Conservation (phyloP, 768 basidiomycete genomes). For the Leccinum pellstonianum region DNA sequence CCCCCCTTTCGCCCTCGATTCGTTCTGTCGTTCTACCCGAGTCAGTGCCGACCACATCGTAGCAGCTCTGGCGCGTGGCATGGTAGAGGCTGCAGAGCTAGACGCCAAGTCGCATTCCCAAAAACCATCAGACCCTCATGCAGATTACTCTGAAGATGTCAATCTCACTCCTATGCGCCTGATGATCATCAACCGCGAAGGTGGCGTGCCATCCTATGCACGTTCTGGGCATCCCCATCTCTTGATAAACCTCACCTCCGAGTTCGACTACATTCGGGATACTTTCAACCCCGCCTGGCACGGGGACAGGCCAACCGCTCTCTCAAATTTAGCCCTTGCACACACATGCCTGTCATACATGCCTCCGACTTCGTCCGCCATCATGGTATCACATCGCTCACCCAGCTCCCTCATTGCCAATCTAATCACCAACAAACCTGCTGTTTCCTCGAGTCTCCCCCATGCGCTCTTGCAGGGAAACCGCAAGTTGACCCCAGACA, state of each 20-base stretch:
- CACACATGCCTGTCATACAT: slow-evolving; percentile 86
- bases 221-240: slow-evolving; percentile 93
- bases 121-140: slow-evolving; percentile 32
- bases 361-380: slow-evolving; percentile 89
- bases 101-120: slow-evolving; percentile 43
- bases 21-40: slow-evolving; percentile 81
- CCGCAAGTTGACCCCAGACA: slow-evolving; percentile 81
- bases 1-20: slow-evolving; percentile 89
- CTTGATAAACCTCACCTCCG: slow-evolving; percentile 89
- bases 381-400: slow-evolving; percentile 97
- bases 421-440: slow-evolving; percentile 97
- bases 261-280: slow-evolving; percentile 78
- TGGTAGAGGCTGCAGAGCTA: slow-evolving; percentile 56
- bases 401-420: slow-evolving; percentile 95
- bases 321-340: slow-evolving; percentile 83
- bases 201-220: slow-evolving; percentile 96
- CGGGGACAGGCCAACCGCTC: slow-evolving; percentile 75
- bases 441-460: slow-evolving; percentile 91
- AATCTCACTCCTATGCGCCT: slow-evolving; percentile 93
- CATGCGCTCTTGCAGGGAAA: slow-evolving; percentile 89
- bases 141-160: slow-evolving; percentile 48
- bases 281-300: slow-evolving; percentile 83
- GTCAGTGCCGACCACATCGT: slow-evolving; percentile 88
- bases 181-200: slow-evolving; percentile 97
- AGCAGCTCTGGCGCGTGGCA: slow-evolving; percentile 81